A percentile compares a stretch with the other conserved stretches of the same genome.
Evolutionary conservation across 1,284 basidiomycete species (phyloP).

Genomic region (Bondarzewia mesenterica): DNA sequence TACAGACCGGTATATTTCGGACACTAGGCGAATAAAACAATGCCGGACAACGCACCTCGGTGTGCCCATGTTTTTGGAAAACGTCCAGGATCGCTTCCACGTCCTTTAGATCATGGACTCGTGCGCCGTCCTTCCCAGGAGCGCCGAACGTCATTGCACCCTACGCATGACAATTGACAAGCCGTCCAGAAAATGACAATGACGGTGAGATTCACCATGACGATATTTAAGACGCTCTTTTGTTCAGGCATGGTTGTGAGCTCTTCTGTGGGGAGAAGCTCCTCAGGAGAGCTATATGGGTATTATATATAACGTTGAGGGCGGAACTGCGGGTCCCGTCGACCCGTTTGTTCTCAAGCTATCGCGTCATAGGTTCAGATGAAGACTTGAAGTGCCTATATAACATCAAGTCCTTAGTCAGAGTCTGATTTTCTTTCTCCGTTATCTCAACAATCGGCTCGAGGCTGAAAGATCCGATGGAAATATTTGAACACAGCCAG

Average conservation of each 20-base stretch:
- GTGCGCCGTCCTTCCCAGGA: slow-evolving; percentile 25
- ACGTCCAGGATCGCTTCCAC: slow-evolving; percentile 47
- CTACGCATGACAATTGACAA: slow-evolving; percentile 11
- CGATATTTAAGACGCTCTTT: slow-evolving; percentile 30
- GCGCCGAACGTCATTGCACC: slow-evolving; percentile 27
- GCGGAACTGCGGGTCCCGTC: not conserved
- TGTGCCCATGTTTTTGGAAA: slow-evolving; percentile 51
- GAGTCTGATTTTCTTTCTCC: too few relatives aligned
- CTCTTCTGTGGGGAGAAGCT: too few relatives aligned
- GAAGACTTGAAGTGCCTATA: not conserved
- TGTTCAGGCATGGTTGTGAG: slow-evolving; percentile 12
- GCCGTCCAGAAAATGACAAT: not conserved
- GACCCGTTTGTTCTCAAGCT: not conserved
- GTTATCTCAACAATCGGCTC: too few relatives aligned
- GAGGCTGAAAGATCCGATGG: too few relatives aligned
- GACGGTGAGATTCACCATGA: slow-evolving; percentile 26
- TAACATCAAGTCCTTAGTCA: too few relatives aligned
- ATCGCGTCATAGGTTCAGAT: not conserved
- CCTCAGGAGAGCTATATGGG: too few relatives aligned
- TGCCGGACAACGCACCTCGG: slow-evolving; percentile 23
- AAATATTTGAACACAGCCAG: too few relatives aligned
- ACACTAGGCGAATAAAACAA: not conserved
- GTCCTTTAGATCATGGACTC: slow-evolving; percentile 43
- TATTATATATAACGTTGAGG: not conserved
- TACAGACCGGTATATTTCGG: not conserved